Conservation (phyloP, 2,329 filamentous ascomycete genomes). For the Endothia cerciana region DNA sequence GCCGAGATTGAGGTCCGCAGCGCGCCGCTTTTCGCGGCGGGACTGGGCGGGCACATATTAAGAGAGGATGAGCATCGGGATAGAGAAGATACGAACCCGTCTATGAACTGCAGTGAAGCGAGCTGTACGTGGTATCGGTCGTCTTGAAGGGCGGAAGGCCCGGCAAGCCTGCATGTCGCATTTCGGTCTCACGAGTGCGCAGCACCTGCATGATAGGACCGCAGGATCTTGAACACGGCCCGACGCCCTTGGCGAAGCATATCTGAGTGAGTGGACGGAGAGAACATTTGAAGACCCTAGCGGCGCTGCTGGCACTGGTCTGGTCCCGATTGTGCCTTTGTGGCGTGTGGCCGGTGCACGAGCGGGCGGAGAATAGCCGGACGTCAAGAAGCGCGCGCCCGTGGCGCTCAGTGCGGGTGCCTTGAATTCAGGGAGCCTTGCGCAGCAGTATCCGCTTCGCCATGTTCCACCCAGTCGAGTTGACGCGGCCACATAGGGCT, state of each 20-base stretch:
- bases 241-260: not conserved
- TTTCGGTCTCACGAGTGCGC: not conserved
- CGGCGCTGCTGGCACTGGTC: not conserved
- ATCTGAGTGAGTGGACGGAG: not conserved
- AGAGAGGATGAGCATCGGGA: not conserved
- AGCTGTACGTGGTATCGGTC: too few species aligned
- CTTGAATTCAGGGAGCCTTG: not conserved
- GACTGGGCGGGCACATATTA: not conserved
- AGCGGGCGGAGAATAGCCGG: not conserved
- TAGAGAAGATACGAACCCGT: not conserved
- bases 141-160: not conserved
- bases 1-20: conserved; percentile 12
- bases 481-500: not conserved
- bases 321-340: not conserved
- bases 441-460: conserved; percentile 15
- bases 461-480: conserved; percentile 8
- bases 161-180: not conserved
- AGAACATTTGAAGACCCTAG: not conserved
- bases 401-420: too few species aligned
- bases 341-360: not conserved
- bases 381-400: too few species aligned
- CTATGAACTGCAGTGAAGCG: not conserved
- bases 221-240: not conserved
- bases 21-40: too few species aligned
- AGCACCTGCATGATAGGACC: not conserved